These are phyloP conservation scores for Malus domestica DNA, from an alignment of 306 rosid genomes.

Conservation along the genomic window DNA sequence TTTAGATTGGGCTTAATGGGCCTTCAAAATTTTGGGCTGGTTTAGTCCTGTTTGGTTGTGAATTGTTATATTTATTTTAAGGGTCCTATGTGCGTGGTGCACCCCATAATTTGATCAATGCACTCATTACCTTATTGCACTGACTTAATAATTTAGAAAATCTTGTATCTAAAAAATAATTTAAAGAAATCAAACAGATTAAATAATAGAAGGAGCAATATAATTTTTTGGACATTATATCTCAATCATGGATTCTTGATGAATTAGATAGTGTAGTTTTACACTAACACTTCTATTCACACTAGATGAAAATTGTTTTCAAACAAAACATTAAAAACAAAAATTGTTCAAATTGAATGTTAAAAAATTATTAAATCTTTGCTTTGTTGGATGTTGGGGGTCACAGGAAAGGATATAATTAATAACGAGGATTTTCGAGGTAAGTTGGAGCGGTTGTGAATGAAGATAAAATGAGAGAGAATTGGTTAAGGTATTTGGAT, in stretches of 20 bases:
- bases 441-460: too few species aligned
- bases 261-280: background rate
- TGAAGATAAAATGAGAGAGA: too few species aligned
- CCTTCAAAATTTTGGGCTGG: background rate
- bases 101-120: background rate
- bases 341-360: background rate
- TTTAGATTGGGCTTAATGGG: conserved; percentile 10
- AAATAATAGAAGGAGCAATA: background rate
- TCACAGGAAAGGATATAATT: too few species aligned
- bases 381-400: too few species aligned
- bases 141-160: background rate
- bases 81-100: background rate
- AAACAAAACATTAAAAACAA: too few species aligned
- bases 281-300: background rate
- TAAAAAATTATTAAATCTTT: background rate
- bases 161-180: background rate
- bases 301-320: too few species aligned
- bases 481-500: too few species aligned
- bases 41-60: background rate
- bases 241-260: background rate
- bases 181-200: background rate
- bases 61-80: too few species aligned
- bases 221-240: background rate
- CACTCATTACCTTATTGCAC: background rate
- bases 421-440: too few species aligned